Base-by-base conservation (phyloP, 2,329 filamentous ascomycete species). In the Exophiala sp. region DNA sequence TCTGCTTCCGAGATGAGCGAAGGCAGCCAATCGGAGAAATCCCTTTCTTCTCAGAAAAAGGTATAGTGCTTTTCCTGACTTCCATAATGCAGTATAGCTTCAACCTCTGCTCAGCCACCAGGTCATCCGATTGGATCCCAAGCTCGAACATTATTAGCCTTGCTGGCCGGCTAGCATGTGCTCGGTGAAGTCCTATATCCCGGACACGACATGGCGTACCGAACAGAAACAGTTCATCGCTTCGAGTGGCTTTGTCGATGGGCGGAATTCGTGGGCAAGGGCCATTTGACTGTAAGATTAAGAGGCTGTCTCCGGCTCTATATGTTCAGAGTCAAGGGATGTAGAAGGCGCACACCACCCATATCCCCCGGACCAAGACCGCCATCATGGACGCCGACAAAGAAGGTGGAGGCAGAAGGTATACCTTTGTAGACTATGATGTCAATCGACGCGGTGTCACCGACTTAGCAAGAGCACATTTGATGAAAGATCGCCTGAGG, bases 351-450 rank as follows among this genome's bases (percentile, higher is more conserved):
- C 6, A 35, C 24, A 13, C 27, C 37, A 39, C 24, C 41, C 21
- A 10, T 24, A 27, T 10, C 24, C 5, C 32, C n/a, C 14, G 24
- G 18, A 13, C 48, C 14, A 35, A 22, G 34, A 19, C 24, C 22
- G 24, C 24, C 46, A 50, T 24, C 16, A 55, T 55, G 53, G 41
- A 46, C 21, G 41, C 13, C 43, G 13, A 43, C 18, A 50, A 48
- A 7, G 21, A 46, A 19, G 50, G 50, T 3, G 7, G 11, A 16
- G 43, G 34, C 9, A 49, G 46, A 35, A 23, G 37, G 16, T 56
- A 53, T 39, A 56, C 53, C 39, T 56, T 56, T 45, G 53, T 56
- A 48, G 53, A 56, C 24, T 56, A 56, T 38, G 50, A 56, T 21
- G 43, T 56, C 45, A 52, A 56, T 23, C 43, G 47, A 11, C 50